A percentile compares a stretch with the other conserved stretches of the same genome.
Evolutionary conservation across 805 yeast species (phyloP).

Genomic region (Saccharomycopsis fermentans): DNA sequence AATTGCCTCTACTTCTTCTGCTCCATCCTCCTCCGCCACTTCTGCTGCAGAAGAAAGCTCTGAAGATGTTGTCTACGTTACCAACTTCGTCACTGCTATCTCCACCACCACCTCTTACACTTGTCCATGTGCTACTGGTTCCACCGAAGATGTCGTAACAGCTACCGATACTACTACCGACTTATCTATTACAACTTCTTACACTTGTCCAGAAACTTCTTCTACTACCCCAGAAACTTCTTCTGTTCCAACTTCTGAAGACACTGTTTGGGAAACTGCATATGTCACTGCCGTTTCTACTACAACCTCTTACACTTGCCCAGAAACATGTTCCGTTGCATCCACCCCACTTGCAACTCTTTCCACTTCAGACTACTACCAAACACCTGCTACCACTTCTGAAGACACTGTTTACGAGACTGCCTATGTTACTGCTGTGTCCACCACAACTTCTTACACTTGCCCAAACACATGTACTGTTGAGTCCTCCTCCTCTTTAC

Average conservation of each 20-base stretch:
- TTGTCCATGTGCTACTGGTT: constrained; percentile 7
- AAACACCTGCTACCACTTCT: constrained; percentile 11
- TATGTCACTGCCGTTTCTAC: constrained; percentile 18
- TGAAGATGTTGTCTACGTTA: constrained; percentile 16
- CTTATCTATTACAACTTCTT: constrained; percentile 5
- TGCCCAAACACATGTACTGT: constrained; percentile 4
- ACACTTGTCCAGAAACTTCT: constrained; percentile 9
- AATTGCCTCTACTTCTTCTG: constrained; percentile 5
- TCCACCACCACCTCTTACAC: constrained; percentile 10
- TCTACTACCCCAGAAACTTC: constrained; percentile 3
- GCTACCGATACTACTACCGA: constrained; percentile 7
- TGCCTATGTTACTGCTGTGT: constrained; percentile 18
- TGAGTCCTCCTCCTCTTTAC: neutral
- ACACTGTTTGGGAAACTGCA: constrained; percentile 17
- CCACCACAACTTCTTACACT: constrained; percentile 10
- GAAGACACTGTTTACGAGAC: constrained; percentile 16
- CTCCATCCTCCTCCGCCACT: constrained; percentile 7
- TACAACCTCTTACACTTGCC: constrained; percentile 11
- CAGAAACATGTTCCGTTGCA: neutral
- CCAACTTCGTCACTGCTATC: constrained; percentile 17
- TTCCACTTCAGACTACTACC: constrained; percentile 9
- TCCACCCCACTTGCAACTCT: neutral
- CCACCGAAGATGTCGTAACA: constrained; percentile 6
- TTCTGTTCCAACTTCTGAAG: constrained; percentile 1
- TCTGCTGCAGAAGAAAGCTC: neutral